Evolutionary conservation across 73 alveolate genomes (phyloP).

Genomic region (Tetrahymena elliotti): DNA sequence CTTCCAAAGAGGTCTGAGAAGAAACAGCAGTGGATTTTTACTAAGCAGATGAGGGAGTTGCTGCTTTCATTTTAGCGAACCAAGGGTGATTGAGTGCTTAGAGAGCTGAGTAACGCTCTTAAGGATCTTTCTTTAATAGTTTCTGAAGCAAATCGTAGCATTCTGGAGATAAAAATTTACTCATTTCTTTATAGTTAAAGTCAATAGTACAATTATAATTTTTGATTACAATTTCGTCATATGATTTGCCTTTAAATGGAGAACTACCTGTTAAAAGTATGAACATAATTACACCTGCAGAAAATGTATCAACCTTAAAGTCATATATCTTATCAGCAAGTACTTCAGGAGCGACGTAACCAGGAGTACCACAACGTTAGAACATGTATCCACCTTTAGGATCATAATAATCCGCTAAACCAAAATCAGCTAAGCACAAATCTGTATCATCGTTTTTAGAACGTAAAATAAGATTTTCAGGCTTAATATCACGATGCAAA

Average conservation of each 20-base stretch:
- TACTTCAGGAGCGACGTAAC: conserved; percentile 43
- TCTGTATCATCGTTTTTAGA: conserved; percentile 17
- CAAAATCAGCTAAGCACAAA: conserved; percentile 37
- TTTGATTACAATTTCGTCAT: conserved; percentile 43
- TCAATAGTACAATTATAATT: conserved; percentile 30
- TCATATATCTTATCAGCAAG: conserved; percentile 36
- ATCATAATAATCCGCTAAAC: conserved; percentile 28
- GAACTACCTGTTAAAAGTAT: conserved; percentile 28
- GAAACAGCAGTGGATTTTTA: neutral
- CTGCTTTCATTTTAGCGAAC: conserved; percentile 4
- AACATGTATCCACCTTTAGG: conserved; percentile 37
- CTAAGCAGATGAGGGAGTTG: neutral
- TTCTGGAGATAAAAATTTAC: neutral
- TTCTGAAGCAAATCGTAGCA: neutral
- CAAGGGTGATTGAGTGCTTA: conserved; percentile 29
- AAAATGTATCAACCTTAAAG: conserved; percentile 23
- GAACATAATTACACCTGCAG: conserved; percentile 41
- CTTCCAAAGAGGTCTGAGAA: neutral
- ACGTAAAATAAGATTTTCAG: conserved; percentile 35
- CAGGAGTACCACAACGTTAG: conserved; percentile 43
- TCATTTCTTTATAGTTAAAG: neutral
- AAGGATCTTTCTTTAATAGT: conserved; percentile 23
- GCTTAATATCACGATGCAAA: conserved; percentile 40
- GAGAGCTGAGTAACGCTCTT: neutral
- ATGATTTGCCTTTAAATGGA: conserved; percentile 34